Percentiles rank a stretch among this genome's conserved stretches.
Conservation (phyloP, 2,329 filamentous ascomycete species). For the Colletotrichum tamarilloi region DNA sequence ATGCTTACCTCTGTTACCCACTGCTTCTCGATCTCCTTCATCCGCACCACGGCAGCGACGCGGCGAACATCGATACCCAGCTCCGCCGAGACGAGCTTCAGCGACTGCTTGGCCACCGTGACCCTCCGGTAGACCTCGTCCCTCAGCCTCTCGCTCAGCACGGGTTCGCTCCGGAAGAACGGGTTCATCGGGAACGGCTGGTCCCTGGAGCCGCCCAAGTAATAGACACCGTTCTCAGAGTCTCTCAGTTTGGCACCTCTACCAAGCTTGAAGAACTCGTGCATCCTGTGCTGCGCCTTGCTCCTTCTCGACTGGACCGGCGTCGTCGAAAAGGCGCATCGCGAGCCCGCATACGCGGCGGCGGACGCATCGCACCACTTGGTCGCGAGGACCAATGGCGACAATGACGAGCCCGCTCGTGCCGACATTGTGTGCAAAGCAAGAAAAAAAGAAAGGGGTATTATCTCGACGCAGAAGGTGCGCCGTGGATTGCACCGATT, state of each 20-base stretch:
- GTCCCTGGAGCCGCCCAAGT: constrained; percentile 51
- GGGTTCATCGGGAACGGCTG: constrained; percentile 81
- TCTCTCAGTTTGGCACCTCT: background rate
- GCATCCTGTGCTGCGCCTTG: constrained; percentile 50
- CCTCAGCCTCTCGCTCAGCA: constrained; percentile 78
- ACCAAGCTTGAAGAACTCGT: constrained; percentile 45
- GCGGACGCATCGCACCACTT: constrained; percentile 23
- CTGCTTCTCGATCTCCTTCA: constrained; percentile 87
- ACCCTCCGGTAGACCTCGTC: constrained; percentile 80
- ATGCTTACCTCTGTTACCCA: constrained; percentile 79
- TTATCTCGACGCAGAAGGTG: constrained; percentile 22
- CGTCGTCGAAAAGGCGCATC: constrained; percentile 53
- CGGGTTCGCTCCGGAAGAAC: constrained; percentile 75
- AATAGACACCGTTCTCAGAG: constrained; percentile 38
- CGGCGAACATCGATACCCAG: constrained; percentile 84
- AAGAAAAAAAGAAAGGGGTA: background rate
- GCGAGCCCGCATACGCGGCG: background rate
- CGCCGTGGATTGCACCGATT: constrained; percentile 4
- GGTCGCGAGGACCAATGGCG: constrained; percentile 23
- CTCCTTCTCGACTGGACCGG: constrained; percentile 50
- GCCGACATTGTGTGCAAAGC: constrained; percentile 11
- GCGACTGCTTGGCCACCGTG: constrained; percentile 71
- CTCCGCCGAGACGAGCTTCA: constrained; percentile 82
- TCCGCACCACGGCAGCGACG: constrained; percentile 84
- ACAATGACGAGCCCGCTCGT: constrained; percentile 26